Percentiles rank a stretch among this genome's conserved stretches.
Evolutionary conservation across 2,329 filamentous ascomycete genomes (phyloP).

Genomic region (Colletotrichum siamense): DNA sequence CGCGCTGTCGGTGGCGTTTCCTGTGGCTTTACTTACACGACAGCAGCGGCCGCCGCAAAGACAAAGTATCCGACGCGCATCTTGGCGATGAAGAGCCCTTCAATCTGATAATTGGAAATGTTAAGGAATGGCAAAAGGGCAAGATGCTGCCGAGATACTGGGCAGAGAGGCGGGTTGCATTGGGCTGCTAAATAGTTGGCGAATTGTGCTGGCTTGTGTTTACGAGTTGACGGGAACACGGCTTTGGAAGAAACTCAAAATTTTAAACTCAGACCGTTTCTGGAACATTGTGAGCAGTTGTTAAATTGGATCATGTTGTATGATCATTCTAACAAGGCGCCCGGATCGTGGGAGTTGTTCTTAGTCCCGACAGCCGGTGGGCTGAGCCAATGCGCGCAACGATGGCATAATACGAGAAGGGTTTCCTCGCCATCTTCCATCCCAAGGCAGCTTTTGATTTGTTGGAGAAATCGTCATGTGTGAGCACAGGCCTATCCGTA

Average conservation of each 20-base stretch:
- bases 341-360: neutral
- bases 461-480: accelerated
- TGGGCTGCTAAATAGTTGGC: neutral
- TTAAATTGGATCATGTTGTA: neutral
- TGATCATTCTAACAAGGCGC: neutral
- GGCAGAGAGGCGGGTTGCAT: neutral
- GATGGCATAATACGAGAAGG: accelerated
- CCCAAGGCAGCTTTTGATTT: accelerated
- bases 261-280: neutral
- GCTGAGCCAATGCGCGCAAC: neutral
- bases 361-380: neutral
- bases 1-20: too few species aligned
- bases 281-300: neutral
- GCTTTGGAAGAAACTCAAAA: neutral
- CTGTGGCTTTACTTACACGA: neutral
- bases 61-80: accelerated
- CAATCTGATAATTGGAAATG: neutral
- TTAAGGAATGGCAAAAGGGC: accelerated
- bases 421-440: neutral
- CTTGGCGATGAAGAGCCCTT: neutral
- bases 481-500: neutral
- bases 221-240: neutral
- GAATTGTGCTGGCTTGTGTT: accelerated
- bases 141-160: accelerated
- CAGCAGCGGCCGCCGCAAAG: neutral